A percentile compares a stretch with the other conserved stretches of the same genome.
Conservation (phyloP, 2,329 filamentous ascomycete genomes). For the Teratosphaeria viscida region DNA sequence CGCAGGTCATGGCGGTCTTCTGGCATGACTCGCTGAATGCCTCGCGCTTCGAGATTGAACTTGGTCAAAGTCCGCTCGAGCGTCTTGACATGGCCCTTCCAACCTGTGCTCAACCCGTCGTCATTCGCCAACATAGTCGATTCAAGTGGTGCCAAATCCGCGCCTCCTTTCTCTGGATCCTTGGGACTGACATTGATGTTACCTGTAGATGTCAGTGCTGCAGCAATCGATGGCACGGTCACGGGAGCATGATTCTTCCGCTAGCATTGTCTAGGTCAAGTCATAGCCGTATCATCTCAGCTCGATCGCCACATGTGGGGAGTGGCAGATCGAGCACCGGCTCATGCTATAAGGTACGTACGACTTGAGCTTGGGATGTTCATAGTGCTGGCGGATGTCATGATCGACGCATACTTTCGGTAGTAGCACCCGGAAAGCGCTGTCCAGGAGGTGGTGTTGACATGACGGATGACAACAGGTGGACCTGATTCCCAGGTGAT, state of each 20-base stretch:
- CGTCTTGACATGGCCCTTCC: constrained; percentile 4
- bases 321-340: constrained; percentile 23
- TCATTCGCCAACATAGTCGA: not conserved
- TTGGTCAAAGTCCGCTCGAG: constrained; percentile 34
- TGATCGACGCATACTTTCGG: constrained; percentile 8
- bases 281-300: constrained; percentile 46
- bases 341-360: constrained; percentile 23
- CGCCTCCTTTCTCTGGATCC: constrained; percentile 13
- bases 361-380: constrained; percentile 13
- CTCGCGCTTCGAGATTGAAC: constrained; percentile 50
- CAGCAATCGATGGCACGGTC: constrained; percentile 1
- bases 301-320: constrained; percentile 13
- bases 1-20: constrained; percentile 44
- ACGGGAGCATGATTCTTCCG: constrained; percentile 43
- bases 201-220: constrained; percentile 27
- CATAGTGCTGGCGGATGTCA: not conserved
- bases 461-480: not conserved
- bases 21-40: constrained; percentile 48
- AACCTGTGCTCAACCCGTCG: constrained; percentile 2
- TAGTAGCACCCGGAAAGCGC: not conserved
- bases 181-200: constrained; percentile 1
- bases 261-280: constrained; percentile 45
- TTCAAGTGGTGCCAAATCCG: not conserved
- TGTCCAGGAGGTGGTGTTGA: not conserved
- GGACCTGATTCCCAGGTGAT: not conserved